Conservation (phyloP, 1,139 yeast species). For the Geotrichum fermentans region DNA sequence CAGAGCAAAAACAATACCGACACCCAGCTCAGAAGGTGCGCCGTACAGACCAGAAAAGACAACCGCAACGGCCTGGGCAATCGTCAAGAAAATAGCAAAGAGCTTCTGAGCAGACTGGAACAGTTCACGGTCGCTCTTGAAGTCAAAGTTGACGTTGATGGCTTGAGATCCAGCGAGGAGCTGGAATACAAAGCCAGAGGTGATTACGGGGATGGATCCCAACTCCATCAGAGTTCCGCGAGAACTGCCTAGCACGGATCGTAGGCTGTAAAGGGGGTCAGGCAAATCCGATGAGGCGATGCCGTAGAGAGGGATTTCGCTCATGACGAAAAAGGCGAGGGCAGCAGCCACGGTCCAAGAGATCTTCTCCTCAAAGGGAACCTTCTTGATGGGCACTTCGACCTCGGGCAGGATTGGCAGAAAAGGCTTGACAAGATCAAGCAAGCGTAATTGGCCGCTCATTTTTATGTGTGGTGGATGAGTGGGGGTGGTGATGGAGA, state of each 20-base stretch:
- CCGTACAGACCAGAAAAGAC: slow-evolving; percentile 70
- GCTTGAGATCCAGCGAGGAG: slow-evolving; percentile 68
- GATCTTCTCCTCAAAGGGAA: slow-evolving; percentile 69
- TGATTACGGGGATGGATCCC: slow-evolving; percentile 53
- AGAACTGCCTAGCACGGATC: slow-evolving; percentile 66
- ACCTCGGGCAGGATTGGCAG: slow-evolving; percentile 79
- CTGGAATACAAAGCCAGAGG: slow-evolving; percentile 76
- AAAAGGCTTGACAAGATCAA: slow-evolving; percentile 82
- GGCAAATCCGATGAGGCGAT: slow-evolving; percentile 40
- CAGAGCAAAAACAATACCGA: slow-evolving; percentile 44
- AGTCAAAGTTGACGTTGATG: slow-evolving; percentile 68
- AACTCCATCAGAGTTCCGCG: slow-evolving; percentile 70
- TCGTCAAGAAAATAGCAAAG: slow-evolving; percentile 56
- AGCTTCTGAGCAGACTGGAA: slow-evolving; percentile 80
- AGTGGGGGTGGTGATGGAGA: background rate
- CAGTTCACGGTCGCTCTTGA: slow-evolving; percentile 69
- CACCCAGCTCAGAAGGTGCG: slow-evolving; percentile 33
- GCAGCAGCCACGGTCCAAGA: slow-evolving; percentile 71
- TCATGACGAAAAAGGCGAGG: slow-evolving; percentile 50
- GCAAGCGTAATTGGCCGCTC: slow-evolving; percentile 51
- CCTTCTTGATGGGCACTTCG: slow-evolving; percentile 63
- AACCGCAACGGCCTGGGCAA: slow-evolving; percentile 48
- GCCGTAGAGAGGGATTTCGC: slow-evolving; percentile 71
- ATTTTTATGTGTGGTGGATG: background rate
- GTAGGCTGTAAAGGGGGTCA: slow-evolving; percentile 45